These are phyloP conservation scores for Jaltomata sinuosa DNA, from an alignment of 257 asterid species.

Conservation along the genomic window DNA sequence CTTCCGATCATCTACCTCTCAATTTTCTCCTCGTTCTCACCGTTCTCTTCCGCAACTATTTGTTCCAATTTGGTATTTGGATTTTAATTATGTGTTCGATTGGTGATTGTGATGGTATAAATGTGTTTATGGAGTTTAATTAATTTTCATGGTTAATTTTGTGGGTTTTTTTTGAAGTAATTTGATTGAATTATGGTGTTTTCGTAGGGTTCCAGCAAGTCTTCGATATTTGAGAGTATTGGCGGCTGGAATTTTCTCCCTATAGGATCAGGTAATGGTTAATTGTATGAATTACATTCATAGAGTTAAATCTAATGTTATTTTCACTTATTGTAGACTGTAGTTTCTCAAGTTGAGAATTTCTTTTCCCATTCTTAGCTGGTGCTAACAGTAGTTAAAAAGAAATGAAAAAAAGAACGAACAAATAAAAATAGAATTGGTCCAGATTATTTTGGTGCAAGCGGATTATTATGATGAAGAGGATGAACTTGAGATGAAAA, in stretches of 20 bases:
- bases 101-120: too few relatives aligned
- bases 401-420: too few relatives aligned
- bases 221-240: constrained; percentile 32
- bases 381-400: neutral
- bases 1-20: too few relatives aligned
- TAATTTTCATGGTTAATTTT: neutral
- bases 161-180: neutral
- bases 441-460: too few relatives aligned
- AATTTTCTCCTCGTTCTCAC: too few relatives aligned
- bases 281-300: neutral
- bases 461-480: too few relatives aligned
- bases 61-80: too few relatives aligned
- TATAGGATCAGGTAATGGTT: constrained; percentile 22
- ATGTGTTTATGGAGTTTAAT: neutral
- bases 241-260: constrained; percentile 36
- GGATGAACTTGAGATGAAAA: too few relatives aligned
- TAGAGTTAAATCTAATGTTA: neutral
- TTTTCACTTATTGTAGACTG: neutral
- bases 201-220: constrained; percentile 29
- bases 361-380: neutral
- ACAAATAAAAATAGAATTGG: too few relatives aligned
- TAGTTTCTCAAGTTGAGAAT: neutral
- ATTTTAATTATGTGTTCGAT: too few relatives aligned
- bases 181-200: neutral
- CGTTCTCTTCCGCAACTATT: too few relatives aligned